phyloP scores from a whole-genome alignment of 257 asterid genomes.

The Lycium ferocissimum region DNA sequence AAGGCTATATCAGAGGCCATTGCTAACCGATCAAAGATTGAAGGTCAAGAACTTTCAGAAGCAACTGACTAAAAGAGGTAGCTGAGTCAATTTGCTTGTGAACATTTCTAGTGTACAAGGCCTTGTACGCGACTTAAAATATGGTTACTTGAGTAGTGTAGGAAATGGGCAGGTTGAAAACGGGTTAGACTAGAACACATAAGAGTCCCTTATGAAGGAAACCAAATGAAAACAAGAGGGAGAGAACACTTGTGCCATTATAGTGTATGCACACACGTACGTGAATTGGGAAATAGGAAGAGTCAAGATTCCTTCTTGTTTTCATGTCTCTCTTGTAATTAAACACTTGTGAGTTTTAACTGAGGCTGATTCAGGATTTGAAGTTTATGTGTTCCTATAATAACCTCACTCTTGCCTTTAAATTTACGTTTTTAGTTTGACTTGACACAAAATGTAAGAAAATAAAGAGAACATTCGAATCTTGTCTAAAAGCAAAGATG shows the following conservation, averaged over 20 bases:
- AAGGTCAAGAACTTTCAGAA: conserved; percentile 52
- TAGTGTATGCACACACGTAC: not conserved
- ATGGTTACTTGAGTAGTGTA: not conserved
- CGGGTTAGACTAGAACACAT: not conserved
- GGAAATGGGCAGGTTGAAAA: not conserved
- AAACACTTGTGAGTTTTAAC: not conserved
- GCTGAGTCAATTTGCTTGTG: not conserved
- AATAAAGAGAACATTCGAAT: too few relatives aligned
- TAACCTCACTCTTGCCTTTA: too few relatives aligned
- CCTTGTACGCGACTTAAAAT: not conserved
- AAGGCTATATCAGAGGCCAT: conserved; percentile 88
- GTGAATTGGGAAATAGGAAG: not conserved
- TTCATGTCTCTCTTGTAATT: not conserved
- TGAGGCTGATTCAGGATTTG: too few relatives aligned
- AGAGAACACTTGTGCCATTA: not conserved
- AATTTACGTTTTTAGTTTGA: too few relatives aligned
- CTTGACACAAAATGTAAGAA: too few relatives aligned
- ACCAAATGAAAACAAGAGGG: not conserved
- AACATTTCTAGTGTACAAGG: not conserved
- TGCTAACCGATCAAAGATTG: conserved; percentile 64
- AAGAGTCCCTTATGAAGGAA: not conserved
- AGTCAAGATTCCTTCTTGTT: not conserved
- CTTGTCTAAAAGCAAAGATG: too few relatives aligned
- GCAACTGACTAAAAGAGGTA: not conserved
- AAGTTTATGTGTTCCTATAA: too few relatives aligned